Evolutionary conservation across 495 filamentous ascomycete genomes (phyloP), one percentile per base, ranked within the genome.

Genomic region (Haplographium delicatum): DNA sequence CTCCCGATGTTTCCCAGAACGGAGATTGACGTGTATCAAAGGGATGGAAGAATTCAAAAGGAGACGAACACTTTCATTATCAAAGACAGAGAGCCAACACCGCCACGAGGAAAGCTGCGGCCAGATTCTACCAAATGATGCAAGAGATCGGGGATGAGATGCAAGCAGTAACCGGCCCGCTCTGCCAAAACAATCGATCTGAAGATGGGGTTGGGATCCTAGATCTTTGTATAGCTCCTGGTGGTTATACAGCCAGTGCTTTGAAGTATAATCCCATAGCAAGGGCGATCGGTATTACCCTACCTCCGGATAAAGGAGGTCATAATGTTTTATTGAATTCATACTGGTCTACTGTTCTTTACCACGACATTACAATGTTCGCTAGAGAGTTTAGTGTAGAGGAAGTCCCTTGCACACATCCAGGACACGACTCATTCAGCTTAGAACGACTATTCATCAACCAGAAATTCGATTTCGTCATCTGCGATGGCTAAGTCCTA

Each of bases 201-300:
- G 1, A 5, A 4, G 9, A 38, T 5, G 35, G 13, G 18, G 4
- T 15, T 1, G n/a, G 22, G 11, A 26, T 42, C 2, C 39, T 83
- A 1, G 75, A 83, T 53, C 58, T 81, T 33, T 81, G 79, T 58
- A 74, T 78, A 68, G 80, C 78, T 0, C 79, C 78, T 1, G 78
- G 79, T 4, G 76, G 70, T 7, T 82, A 74, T 53, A 30, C 51
- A 15, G 63, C 69, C 7, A 44, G 51, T 2, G 55, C 59, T 3
- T 53, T 78, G 25, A 51, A 60, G 3, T 41, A 60, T 7, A 73
- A 73, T 49, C 68, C 63, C 4, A 19, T 35, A 0, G 69, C 74
- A 6, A 34, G n/a, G 9, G 66, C 65, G 2, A 38, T 51, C 11
- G 75, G 64, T n/a, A 67, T 78, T 53, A 77, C 59, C 20, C 55